Conservation (phyloP, 352 stramenopile species). For the Phytophthora ramorum region DNA sequence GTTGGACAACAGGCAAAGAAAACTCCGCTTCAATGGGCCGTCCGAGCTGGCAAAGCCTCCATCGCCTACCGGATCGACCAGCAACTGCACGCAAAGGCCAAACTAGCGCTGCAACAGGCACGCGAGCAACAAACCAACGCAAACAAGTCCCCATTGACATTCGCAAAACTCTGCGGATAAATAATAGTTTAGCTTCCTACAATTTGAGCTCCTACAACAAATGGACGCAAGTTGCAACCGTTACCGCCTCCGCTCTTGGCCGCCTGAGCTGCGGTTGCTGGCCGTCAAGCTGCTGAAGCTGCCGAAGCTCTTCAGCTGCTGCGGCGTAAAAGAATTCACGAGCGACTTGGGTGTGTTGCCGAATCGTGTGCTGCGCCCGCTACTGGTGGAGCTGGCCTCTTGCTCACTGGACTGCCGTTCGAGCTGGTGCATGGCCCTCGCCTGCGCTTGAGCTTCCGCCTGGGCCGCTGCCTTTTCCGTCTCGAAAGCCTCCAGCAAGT, state of each 20-base stretch:
- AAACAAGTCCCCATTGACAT: constrained; percentile 33
- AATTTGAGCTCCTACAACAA: constrained; percentile 24
- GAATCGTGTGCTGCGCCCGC: constrained; percentile 45
- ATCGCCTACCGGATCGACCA: constrained; percentile 81
- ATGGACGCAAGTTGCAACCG: constrained; percentile 6
- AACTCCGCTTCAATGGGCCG: constrained; percentile 77
- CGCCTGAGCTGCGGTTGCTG: constrained; percentile 38
- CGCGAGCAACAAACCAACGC: constrained; percentile 29
- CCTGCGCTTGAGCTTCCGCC: constrained; percentile 37
- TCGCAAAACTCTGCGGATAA: constrained; percentile 55
- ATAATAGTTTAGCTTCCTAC: constrained; percentile 51
- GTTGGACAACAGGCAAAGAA: constrained; percentile 45
- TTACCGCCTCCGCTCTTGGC: constrained; percentile 38
- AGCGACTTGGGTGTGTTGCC: constrained; percentile 44
- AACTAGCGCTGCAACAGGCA: constrained; percentile 36
- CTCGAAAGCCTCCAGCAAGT: constrained; percentile 56
- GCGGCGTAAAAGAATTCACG: constrained; percentile 46
- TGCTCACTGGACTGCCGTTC: constrained; percentile 45
- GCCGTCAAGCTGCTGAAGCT: constrained; percentile 66
- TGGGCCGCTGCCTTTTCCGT: constrained; percentile 44
- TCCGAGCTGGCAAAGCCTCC: constrained; percentile 70
- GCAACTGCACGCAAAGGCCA: constrained; percentile 62
- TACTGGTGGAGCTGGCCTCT: constrained; percentile 47
- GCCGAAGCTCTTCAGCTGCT: constrained; percentile 65
- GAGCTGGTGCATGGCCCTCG: constrained; percentile 37